Evolutionary conservation across 805 yeast species (phyloP), one percentile per base, ranked within the genome.

Genomic region (Middelhovenomyces tepae): DNA sequence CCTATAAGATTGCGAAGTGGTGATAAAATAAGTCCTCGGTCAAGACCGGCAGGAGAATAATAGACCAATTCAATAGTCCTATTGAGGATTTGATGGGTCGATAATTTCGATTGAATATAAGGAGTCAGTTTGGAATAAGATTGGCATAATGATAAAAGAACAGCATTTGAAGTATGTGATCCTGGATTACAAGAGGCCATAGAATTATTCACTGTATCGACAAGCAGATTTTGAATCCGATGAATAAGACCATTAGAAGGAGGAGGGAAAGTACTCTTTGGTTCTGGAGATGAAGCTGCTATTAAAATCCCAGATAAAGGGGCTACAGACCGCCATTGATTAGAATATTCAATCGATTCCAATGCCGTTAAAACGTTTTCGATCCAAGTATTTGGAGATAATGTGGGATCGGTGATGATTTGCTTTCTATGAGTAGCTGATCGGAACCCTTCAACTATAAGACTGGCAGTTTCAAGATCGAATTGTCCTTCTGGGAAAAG

Each of bases 351-450:
- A 5, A 29, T 27, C 11, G 31, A 15, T 4, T 35, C 34, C 20
- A 39, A 32, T 3, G 34, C 39, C 5, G 21, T 14, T 11, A 45
- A 13, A 4, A 48, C 26, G 7, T 18, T 21, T 8, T 32, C 32
- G 1, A 35, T 22, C 51, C 52, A 50, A 2, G 28, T 37, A 7
- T 35, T 34, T 7, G 37, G 39, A 7, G 35, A 26, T 10, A 50
- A 34, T 5, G 53, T 43, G 17, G 54, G 54, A 27, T 46, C 43
- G 1, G 51, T 39, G 23, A 50, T 40, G 1, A 29, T 30, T 4
- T 28, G 25, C 29, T 50, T 50, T 18, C 54, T 25, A 2, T 29
- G 27, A 2, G 38, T 36, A 7, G 54, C 46, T 4, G 48, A 36
- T 28, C 44, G 27, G 28, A 50, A 27, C 3, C 46, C 51, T 13